Base-by-base conservation (phyloP, 306 rosid species). In the Quercus glauca region DNA sequence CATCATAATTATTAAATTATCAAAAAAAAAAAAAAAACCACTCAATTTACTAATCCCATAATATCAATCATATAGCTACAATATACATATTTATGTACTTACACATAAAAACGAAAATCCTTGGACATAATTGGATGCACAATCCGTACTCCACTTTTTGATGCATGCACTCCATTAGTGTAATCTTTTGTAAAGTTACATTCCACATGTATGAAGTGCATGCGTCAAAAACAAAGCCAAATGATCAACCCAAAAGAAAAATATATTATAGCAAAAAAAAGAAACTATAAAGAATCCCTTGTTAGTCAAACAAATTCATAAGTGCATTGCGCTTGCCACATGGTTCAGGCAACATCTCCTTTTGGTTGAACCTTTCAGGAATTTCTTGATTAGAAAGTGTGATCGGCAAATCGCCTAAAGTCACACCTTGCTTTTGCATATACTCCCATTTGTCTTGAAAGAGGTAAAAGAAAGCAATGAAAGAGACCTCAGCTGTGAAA, bases 401-500 rank as follows among this genome's bases (percentile, higher is more conserved):
- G 23, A 56, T 58, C 52, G 91, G 55, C 52, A 76, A 82, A 37
- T 86, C 80, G 75, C 73, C 85, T 68, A 69, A 71, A 86, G 84
- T 82, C 72, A 88, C 88, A 71, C 91, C 87, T 89, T 95, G 98
- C 87, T 85, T 90, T 84, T 90, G 85, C 84, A 93, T 81, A 64
- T 91, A 90, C 5, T 88, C 91, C 89, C 87, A 80, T 88, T 93
- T 95, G 90, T 93, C 99, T 84, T 92, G 99, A 56, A 90, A 80
- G 77, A 95, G 92, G 75, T 91, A 95, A 28, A 87, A 57, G 69
- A 89, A 81, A 75, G 88, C 96, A 77, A 91, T 87, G 86, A 91
- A 75, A 82, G 87, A 63, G 84, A 95, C 85, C 81, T 95, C 81
- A 26, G 79, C 77, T 35, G 99, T 89, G 94, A 95, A 95, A 81